Conservation (phyloP, 352 stramenopile species). For the Phytophthora pini region DNA sequence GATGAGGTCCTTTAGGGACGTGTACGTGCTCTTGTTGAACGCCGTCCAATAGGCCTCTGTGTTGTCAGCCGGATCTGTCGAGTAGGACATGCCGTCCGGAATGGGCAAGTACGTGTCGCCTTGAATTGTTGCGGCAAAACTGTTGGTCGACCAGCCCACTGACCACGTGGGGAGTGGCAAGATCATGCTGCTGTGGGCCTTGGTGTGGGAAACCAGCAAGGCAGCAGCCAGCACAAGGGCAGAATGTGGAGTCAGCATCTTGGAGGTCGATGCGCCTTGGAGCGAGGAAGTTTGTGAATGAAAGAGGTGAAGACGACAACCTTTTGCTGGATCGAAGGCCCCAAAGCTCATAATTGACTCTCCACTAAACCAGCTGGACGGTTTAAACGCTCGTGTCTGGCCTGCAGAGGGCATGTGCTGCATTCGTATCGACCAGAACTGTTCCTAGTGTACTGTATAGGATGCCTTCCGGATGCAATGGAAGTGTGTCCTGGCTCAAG, state of each 20-base stretch:
- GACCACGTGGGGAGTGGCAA: conserved; percentile 35
- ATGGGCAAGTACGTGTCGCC: conserved; percentile 36
- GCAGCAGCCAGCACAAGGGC: conserved; percentile 12
- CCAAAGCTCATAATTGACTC: conserved; percentile 5
- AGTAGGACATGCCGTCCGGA: conserved; percentile 40
- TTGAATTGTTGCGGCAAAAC: conserved; percentile 40
- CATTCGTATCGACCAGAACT: too few relatives aligned
- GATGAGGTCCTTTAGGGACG: conserved; percentile 35
- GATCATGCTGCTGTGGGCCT: conserved; percentile 42
- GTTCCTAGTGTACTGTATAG: too few relatives aligned
- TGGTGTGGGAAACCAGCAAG: not conserved
- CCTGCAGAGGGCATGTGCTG: not conserved
- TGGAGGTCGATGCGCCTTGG: not conserved
- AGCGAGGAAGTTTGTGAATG: conserved; percentile 17
- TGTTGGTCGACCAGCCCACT: conserved; percentile 35
- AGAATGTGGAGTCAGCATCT: conserved; percentile 23
- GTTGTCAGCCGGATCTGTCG: conserved; percentile 26
- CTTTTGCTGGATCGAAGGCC: not conserved
- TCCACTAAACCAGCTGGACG: conserved; percentile 3
- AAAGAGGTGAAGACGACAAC: not conserved
- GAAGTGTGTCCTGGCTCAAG: conserved; percentile 12
- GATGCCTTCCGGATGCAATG: not conserved
- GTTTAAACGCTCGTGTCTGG: conserved; percentile 3
- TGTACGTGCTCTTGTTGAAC: conserved; percentile 34
- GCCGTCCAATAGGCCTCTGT: conserved; percentile 35